Percentiles rank a stretch among this genome's conserved stretches.
phyloP scores from a whole-genome alignment of 176 grass and related monocot genomes.

The Ananas comosus region DNA sequence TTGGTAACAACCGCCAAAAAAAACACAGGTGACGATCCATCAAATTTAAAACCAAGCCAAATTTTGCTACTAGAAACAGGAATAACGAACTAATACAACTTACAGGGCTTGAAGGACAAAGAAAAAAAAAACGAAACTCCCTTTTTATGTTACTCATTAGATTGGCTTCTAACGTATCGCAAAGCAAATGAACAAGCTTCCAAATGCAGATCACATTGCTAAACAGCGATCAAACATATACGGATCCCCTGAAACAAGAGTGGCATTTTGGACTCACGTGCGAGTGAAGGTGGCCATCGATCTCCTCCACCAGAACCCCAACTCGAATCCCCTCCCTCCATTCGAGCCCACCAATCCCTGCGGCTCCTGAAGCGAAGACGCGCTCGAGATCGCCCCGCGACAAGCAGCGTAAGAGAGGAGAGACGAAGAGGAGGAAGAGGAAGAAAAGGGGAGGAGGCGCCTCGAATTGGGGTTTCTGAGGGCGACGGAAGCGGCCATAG shows the following conservation, averaged over 20 bases:
- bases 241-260: neutral
- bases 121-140: neutral
- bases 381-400: slow-evolving; percentile 24
- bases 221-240: neutral
- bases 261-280: slow-evolving; percentile 44
- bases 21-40: no score
- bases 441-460: slow-evolving; percentile 27
- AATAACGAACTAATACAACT: no score
- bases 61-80: no score
- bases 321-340: neutral
- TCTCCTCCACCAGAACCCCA: slow-evolving; percentile 38
- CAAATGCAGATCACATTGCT: neutral
- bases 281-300: slow-evolving; percentile 96
- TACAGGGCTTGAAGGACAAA: no score
- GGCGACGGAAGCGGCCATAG: slow-evolving; percentile 47
- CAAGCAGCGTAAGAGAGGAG: slow-evolving; percentile 12
- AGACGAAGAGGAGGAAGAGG: neutral
- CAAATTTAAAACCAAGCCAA: no score
- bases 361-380: slow-evolving; percentile 24
- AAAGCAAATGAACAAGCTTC: neutral
- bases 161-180: neutral
- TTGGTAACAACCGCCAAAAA: no score
- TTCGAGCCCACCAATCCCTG: neutral
- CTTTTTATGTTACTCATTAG: neutral
- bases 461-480: slow-evolving; percentile 29